Conservation (phyloP, 805 yeast species). For the Candida adriatica region DNA sequence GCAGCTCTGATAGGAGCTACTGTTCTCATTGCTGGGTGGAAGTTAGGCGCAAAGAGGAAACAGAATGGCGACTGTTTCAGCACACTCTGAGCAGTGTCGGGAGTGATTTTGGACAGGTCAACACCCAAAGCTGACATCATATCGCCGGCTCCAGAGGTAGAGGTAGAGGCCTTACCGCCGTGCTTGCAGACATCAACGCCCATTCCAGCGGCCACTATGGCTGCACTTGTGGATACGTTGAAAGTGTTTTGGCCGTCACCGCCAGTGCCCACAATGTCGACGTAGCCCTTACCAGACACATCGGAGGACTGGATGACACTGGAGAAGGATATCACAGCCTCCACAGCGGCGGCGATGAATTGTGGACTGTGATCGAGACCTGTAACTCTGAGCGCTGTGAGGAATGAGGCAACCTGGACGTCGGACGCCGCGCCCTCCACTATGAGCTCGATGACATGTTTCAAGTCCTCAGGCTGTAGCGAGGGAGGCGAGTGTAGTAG, state of each 20-base stretch:
- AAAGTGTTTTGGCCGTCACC: conserved; percentile 98
- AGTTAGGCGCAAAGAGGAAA: conserved; percentile 88
- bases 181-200: conserved; percentile 79
- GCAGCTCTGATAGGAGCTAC: conserved; percentile 74
- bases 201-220: conserved; percentile 91
- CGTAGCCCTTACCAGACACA: conserved; percentile 45
- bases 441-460: conserved; percentile 53
- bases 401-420: conserved; percentile 69
- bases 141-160: conserved; percentile 92
- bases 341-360: conserved; percentile 81
- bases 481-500: conserved; percentile 54
- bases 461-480: conserved; percentile 58
- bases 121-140: conserved; percentile 75
- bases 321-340: conserved; percentile 62
- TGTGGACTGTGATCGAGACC: conserved; percentile 78
- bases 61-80: conserved; percentile 43
- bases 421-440: conserved; percentile 57
- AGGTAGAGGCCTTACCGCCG: conserved; percentile 96
- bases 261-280: conserved; percentile 97
- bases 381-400: conserved; percentile 66
- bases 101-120: conserved; percentile 64
- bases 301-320: conserved; percentile 39
- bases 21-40: conserved; percentile 84
- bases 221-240: conserved; percentile 92
- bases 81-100: conserved; percentile 51